Base-by-base conservation (phyloP, 306 rosid species). In the Cucurbita argyrosperma region DNA sequence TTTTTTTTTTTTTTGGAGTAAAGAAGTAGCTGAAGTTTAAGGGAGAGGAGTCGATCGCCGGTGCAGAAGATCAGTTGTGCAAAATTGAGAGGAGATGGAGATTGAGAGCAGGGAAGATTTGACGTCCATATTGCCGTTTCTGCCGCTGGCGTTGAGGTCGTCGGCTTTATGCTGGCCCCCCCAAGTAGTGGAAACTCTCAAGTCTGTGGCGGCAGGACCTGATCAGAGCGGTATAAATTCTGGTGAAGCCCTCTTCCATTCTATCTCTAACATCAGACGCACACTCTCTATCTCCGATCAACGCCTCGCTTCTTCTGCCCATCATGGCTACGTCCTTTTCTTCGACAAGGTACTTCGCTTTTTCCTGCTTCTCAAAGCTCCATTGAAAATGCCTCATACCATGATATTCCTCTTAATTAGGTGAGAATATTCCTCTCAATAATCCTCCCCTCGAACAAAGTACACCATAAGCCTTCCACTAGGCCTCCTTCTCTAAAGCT, bases 141-240 rank as follows among this genome's bases (percentile, higher is more conserved):
- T 93, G 38, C 98, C 98, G 1, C 54, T 87, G 58, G 62, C 76
- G 1, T 43, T 81, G 63, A 86, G 90, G 26, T 81, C 90, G 7
- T 74, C 89, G 16, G 56, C 83, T 64, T 83, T 86, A 1, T 87
- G 84, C 80, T 93, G 98, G 98, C 94, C 98, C 0, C 80, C 97
- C 0, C 88, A 86, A 70, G 87, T 73, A 53, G 84, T 86, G 37
- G 88, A 89, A 71, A 23, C 84, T 9, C 92, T 93, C 71, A 84
- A 76, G 50, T 81, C 78, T 10, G 76, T 93, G 58, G 81, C 79
- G 7, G 73, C 15, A 42, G 96, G 93, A 9, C 88, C 91, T 10
- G 71, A 76, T 54, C 86, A 71, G 53, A 89, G 96, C 68, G 78
- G 76, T 16, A 80, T 93, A 5, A 52, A 77, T 82, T 79, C 94